Evolutionary conservation across 345 rosid genomes (phyloP), one percentile per base, ranked within the genome.

Genomic region (Salix dunnii): DNA sequence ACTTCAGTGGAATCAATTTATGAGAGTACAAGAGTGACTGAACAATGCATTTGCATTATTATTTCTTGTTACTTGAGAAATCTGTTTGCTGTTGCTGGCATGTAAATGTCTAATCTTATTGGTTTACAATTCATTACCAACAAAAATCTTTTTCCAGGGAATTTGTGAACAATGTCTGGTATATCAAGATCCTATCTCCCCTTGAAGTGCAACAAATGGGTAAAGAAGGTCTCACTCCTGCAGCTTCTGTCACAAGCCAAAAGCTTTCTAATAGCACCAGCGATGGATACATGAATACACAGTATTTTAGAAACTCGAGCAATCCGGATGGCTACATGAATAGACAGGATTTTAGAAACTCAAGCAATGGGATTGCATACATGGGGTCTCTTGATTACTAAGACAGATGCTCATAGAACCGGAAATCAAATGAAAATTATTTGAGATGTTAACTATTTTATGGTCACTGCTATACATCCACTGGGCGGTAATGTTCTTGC

Each of bases 241-340:
- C 81, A 53, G 72, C 67, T 66, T 72, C 82, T 14, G 61, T 63
- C 71, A 77, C 85, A n/a, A 75, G 82, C 33, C 84, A 79, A 36
- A 76, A 80, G 76, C 74, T 79, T 58, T 63, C 77, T 49, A 74
- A 73, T 23, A 62, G 72, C 72, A 76, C 72, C 68, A 20, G 73
- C 42, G 79, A 80, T 30, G 81, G 75, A 23, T 72, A 70, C 53
- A 49, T 63, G 51, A 62, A 61, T 58, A 42, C 76, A 36, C 83
- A 70, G 28, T 79, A 72, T 43, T 27, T 71, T 67, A 77, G 81
- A 73, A 58, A 58, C n/a, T 17, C 62, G 6, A 55, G 23, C 62
- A 55, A 40, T 40, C 43, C 43, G 42, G 79, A 80, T 30, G 81
- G 72, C 30, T 72, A 70, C 53, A 40, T 63, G 51, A 62, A 70